A percentile compares a stretch with the other conserved stretches of the same genome.
These are phyloP conservation scores for Friedmanniomyces endolithicus DNA, from an alignment of 495 filamentous ascomycete genomes.

Conservation along the genomic window DNA sequence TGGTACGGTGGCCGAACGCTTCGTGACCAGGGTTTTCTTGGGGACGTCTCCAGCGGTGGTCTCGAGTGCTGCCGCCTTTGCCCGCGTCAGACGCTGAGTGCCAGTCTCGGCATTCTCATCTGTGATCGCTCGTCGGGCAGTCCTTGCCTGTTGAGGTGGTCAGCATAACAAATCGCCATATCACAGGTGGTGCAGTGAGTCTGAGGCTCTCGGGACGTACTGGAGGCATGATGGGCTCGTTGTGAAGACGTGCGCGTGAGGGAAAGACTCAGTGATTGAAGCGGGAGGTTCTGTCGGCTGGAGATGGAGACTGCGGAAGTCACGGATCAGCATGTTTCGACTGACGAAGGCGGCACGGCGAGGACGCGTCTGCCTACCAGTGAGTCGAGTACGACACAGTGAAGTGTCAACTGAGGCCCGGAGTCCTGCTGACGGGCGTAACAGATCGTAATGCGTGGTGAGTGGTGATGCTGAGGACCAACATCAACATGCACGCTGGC, in stretches of 20 bases:
- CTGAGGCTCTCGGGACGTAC: conserved; percentile 7
- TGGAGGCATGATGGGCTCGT: conserved; percentile 17
- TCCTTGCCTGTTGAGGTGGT: conserved; percentile 36
- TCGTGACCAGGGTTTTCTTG: conserved; percentile 65
- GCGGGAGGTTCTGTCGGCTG: neutral
- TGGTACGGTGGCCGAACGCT: conserved; percentile 40
- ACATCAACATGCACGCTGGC: conserved; percentile 18
- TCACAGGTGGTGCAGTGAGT: neutral
- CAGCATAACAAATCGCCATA: neutral
- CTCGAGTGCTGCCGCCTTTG: conserved; percentile 70
- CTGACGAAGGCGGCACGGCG: neutral
- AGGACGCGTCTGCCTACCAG: conserved; percentile 11
- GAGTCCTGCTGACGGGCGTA: conserved; percentile 11
- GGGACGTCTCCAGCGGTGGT: conserved; percentile 40
- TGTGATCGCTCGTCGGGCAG: conserved; percentile 52
- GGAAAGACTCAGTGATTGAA: neutral
- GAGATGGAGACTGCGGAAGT: neutral
- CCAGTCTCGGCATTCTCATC: conserved; percentile 95
- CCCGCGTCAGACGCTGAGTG: conserved; percentile 74
- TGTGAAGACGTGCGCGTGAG: neutral
- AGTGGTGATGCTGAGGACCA: conserved; percentile 2
- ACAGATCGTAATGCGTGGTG: conserved; percentile 7
- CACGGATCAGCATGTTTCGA: conserved; percentile 10
- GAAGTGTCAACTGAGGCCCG: neutral
- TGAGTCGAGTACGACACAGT: neutral